A percentile compares a stretch with the other conserved stretches of the same genome.
Evolutionary conservation across 1,284 basidiomycete species (phyloP).

Genomic region (Pseudozyma thailandica): DNA sequence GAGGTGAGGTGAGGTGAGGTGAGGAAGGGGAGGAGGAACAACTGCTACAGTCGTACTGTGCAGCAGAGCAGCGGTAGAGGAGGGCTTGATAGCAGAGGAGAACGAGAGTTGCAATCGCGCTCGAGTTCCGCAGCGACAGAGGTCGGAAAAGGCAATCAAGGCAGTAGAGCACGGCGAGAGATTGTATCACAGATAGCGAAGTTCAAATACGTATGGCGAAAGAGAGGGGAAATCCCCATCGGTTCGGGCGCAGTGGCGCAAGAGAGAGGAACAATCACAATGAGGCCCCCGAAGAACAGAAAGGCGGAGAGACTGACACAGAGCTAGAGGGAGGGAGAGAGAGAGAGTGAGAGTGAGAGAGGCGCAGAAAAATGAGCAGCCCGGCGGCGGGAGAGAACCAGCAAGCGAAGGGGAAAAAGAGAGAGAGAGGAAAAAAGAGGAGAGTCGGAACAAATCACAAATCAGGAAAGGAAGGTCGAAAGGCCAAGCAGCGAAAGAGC

Average conservation of each 20-base stretch:
- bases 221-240: too few relatives aligned
- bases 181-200: too few relatives aligned
- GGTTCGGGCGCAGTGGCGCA: too few relatives aligned
- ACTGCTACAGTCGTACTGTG: neutral
- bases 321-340: neutral
- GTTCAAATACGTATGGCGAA: too few relatives aligned
- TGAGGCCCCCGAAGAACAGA: neutral
- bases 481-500: neutral
- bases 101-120: conserved; percentile 16
- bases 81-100: too few relatives aligned
- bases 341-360: neutral
- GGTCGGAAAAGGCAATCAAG: neutral
- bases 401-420: neutral
- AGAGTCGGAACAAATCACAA: neutral
- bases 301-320: neutral
- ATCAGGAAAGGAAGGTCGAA: neutral
- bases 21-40: neutral
- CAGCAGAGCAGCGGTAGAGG: too few relatives aligned
- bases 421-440: too few relatives aligned
- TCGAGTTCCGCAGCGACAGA: neutral
- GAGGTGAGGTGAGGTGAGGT: neutral
- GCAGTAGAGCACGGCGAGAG: neutral
- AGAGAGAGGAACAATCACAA: too few relatives aligned
- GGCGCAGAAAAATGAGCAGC: neutral
- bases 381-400: neutral